Evolutionary conservation across 805 yeast species (phyloP).

Genomic region (Candida methanosorbosa): DNA sequence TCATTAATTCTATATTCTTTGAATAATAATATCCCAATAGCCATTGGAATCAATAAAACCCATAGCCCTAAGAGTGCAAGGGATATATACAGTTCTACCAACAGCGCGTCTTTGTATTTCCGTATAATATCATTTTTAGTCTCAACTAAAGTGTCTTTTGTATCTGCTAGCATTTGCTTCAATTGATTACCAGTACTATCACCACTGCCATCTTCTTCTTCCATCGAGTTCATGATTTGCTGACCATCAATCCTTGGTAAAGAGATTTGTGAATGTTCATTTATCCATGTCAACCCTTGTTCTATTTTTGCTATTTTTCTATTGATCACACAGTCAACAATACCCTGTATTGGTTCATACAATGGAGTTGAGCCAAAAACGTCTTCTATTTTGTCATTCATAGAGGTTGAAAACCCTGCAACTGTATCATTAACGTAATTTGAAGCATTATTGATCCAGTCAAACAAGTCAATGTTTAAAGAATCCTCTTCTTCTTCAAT

Average conservation of each 20-base stretch:
- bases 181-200: conserved; percentile 4
- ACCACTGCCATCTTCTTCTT: conserved; percentile 3
- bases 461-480: conserved; percentile 59
- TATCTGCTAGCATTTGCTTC: conserved; percentile 4
- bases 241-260: conserved; percentile 40
- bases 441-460: conserved; percentile 55
- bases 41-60: conserved; percentile 30
- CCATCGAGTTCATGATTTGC: conserved; percentile 3
- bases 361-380: conserved; percentile 66
- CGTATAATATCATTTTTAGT: conserved; percentile 20
- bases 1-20: conserved; percentile 1
- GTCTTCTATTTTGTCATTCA: conserved; percentile 49
- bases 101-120: conserved; percentile 26
- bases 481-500: conserved; percentile 37
- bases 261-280: conserved; percentile 47
- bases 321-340: conserved; percentile 75
- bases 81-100: conserved; percentile 40
- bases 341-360: conserved; percentile 49
- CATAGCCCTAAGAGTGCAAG: conserved; percentile 37
- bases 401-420: conserved; percentile 41
- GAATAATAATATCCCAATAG: conserved; percentile 7
- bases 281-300: conserved; percentile 72
- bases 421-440: conserved; percentile 52
- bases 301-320: conserved; percentile 60
- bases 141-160: conserved; percentile 16